Evolutionary conservation across 2,329 filamentous ascomycete species (phyloP).

Genomic region (Acrodontium crateriforme): DNA sequence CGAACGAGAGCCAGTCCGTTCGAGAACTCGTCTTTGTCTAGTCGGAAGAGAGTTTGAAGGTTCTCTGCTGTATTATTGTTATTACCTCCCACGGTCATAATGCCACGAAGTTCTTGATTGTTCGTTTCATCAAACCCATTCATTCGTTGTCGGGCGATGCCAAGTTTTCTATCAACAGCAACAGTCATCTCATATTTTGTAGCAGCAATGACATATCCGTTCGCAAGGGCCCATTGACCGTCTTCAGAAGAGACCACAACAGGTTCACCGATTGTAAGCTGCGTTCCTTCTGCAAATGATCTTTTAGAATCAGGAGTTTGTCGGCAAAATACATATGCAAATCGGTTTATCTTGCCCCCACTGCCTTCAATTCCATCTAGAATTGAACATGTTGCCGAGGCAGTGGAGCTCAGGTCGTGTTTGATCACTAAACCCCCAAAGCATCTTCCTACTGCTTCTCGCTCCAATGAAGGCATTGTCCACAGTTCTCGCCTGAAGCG

Average conservation of each 20-base stretch:
- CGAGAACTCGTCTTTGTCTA: conserved; percentile 97
- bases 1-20: conserved; percentile 92
- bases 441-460: conserved; percentile 77
- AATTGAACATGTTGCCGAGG: conserved; percentile 5
- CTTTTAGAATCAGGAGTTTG: conserved; percentile 36
- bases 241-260: conserved; percentile 93
- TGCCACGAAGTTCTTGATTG: conserved; percentile 80
- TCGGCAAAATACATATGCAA: conserved; percentile 73
- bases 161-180: conserved; percentile 76
- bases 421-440: conserved; percentile 80
- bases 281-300: conserved; percentile 74
- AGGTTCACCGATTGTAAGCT: conserved; percentile 74
- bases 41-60: conserved; percentile 55
- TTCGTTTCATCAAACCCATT: conserved; percentile 58
- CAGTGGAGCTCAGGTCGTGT: conserved; percentile 14
- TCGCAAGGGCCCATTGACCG: conserved; percentile 86
- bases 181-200: conserved; percentile 66
- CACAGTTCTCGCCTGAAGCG: conserved; percentile 82
- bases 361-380: conserved; percentile 17
- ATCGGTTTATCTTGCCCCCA: conserved; percentile 78
- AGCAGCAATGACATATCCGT: conserved; percentile 75
- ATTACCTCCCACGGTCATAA: conserved; percentile 67
- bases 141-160: conserved; percentile 67
- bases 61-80: conserved; percentile 16
- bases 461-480: conserved; percentile 84